Evolutionary conservation across 78 protist species (phyloP).

Genomic region (Guillardia theta): DNA sequence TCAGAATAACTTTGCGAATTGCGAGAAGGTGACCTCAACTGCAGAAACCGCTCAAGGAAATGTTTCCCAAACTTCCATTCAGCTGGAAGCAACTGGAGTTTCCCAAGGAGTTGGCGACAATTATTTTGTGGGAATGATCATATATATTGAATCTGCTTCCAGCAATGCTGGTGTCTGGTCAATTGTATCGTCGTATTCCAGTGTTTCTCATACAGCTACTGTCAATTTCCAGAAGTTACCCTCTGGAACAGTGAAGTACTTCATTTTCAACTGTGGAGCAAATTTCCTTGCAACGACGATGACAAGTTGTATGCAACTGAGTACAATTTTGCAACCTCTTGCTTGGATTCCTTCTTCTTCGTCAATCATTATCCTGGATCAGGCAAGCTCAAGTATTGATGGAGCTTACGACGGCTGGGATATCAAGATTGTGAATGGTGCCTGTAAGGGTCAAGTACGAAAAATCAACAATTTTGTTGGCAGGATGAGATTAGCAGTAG

Average conservation of each 20-base stretch:
- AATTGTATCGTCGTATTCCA: background rate
- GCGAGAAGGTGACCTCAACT: too few relatives aligned
- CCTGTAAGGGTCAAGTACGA: background rate
- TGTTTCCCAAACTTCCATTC: too few relatives aligned
- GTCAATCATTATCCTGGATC: background rate
- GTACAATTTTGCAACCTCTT: background rate
- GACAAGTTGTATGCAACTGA: background rate
- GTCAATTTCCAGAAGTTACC: background rate
- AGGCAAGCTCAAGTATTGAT: background rate
- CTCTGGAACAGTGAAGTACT: background rate
- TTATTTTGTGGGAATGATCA: background rate
- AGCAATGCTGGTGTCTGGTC: background rate
- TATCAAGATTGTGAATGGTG: background rate
- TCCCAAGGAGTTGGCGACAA: too few relatives aligned
- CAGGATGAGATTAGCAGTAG: background rate
- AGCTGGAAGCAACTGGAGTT: too few relatives aligned
- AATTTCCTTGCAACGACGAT: background rate
- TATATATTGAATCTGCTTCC: background rate
- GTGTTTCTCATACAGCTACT: background rate
- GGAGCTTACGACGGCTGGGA: background rate
- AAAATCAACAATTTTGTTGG: background rate
- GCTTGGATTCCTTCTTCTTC: background rate
- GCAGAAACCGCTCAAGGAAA: too few relatives aligned
- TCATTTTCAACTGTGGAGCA: background rate
- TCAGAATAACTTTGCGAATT: too few relatives aligned